Conservation (phyloP, 345 rosid species). For the Stellera chamaejasme region DNA sequence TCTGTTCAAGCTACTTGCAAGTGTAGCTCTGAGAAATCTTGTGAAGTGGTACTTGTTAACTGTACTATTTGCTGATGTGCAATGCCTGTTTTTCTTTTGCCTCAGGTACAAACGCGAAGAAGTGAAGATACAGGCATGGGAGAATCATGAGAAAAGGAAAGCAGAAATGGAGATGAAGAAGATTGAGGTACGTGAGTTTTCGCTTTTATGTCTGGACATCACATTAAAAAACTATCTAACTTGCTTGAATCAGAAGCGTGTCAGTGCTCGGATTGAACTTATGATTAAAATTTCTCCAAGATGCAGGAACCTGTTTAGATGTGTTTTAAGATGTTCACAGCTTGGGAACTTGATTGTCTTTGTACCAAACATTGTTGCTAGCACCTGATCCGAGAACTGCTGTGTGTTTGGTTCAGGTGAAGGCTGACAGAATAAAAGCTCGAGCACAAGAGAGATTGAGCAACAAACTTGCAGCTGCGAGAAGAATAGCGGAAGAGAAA, state of each 20-base stretch:
- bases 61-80: neutral
- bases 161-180: constrained; percentile 93
- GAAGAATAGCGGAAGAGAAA: constrained; percentile 80
- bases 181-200: constrained; percentile 52
- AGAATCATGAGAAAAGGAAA: constrained; percentile 88
- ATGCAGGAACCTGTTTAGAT: neutral
- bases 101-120: constrained; percentile 86
- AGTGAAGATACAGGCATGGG: constrained; percentile 95
- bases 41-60: neutral
- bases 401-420: constrained; percentile 32
- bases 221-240: too few relatives aligned
- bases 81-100: neutral
- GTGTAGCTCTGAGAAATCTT: neutral
- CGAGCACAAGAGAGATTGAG: constrained; percentile 71
- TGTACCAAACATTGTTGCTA: too few relatives aligned
- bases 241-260: constrained; percentile 8
- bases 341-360: too few relatives aligned
- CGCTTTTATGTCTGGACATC: neutral
- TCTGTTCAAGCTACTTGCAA: neutral
- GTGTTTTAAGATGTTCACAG: too few relatives aligned
- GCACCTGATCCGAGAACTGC: too few relatives aligned
- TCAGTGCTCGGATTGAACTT: neutral
- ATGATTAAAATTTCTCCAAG: neutral
- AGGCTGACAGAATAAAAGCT: constrained; percentile 79
- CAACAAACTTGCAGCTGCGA: constrained; percentile 61